Evolutionary conservation across 805 yeast genomes (phyloP), one percentile per base, ranked within the genome.

Genomic region (Diddensiella transvaalensis): DNA sequence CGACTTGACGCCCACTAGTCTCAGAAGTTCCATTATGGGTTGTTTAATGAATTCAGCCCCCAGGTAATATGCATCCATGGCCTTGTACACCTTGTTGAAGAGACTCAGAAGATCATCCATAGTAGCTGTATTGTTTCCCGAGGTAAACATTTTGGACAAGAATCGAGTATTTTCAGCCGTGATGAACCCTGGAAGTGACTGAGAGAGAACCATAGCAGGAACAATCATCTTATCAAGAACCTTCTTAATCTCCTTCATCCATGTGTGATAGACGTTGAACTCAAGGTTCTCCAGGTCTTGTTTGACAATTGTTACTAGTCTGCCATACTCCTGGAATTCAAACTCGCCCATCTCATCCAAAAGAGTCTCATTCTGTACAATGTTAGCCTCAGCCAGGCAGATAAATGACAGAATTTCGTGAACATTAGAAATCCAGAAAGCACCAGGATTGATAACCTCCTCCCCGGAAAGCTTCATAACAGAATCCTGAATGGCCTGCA

Each of bases 401-500:
- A 91, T 96, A 73, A 93, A 93, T 2, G 98, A 89, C 67, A 86
- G 87, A 60, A 93, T 76, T 65, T 93, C 98, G 65, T 93, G 96
- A 2, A 95, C 90, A 69, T 93, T 93, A 2, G 97, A 87, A 55
- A 93, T 75, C 99, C 99, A 93, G 73, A 90, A 93, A 0, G 97
- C 96, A 57, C 96, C 98, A 59, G 88, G 88, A 41, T 88, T 81
- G 60, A 90, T 83, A 29, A 88, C 82, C 57, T 87, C 95, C 51
- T 86, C 95, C 48, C 91, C 96, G 57, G 83, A 84, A 62, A 85
- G 74, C n/a, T 75, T 69, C 44, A 85, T 77, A 15, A 91, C 96
- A 52, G 86, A 82, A 44, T 79, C 80, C 71, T 91, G 98, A 57
- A 93, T 88, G 1, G 86, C 85, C 23, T 87, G 79, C 64, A 91